Percentiles rank a stretch among this genome's conserved stretches.
Evolutionary conservation across 2,329 filamentous ascomycete species (phyloP).

Genomic region (Aciculosporium take): DNA sequence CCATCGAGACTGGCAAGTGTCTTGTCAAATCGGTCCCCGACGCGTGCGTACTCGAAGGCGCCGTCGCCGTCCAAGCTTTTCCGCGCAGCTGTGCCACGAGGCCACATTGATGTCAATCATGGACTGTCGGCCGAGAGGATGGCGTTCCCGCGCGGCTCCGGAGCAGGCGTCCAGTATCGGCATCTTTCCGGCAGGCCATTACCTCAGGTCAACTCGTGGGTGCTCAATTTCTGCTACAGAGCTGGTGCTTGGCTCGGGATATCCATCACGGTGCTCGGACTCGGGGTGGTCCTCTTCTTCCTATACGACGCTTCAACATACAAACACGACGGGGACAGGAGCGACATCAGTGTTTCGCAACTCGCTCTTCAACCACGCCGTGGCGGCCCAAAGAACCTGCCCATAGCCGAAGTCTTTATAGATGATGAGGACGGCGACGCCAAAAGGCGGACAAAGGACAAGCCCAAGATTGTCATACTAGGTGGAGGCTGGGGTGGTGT

Average conservation of each 20-base stretch:
- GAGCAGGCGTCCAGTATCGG: conserved; percentile 3
- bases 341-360: conserved; percentile 72
- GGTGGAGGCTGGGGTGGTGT: conserved; percentile 94
- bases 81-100: background rate
- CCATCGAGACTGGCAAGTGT: background rate
- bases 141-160: background rate
- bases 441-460: conserved; percentile 61
- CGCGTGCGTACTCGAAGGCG: background rate
- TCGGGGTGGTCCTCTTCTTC: conserved; percentile 71
- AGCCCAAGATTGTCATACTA: conserved; percentile 82
- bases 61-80: background rate
- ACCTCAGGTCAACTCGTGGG: conserved; percentile 31
- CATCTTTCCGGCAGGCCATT: conserved; percentile 37
- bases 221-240: conserved; percentile 50
- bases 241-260: conserved; percentile 50
- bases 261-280: conserved; percentile 55
- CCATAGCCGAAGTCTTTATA: conserved; percentile 74
- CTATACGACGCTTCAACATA: conserved; percentile 90
- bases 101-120: background rate
- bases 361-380: conserved; percentile 65
- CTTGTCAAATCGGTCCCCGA: background rate
- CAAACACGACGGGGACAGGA: conserved; percentile 48
- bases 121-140: background rate
- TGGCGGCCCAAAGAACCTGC: conserved; percentile 89
- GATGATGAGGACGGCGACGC: conserved; percentile 73